Evolutionary conservation across 306 rosid genomes (phyloP).

Genomic region (Corylus americana): DNA sequence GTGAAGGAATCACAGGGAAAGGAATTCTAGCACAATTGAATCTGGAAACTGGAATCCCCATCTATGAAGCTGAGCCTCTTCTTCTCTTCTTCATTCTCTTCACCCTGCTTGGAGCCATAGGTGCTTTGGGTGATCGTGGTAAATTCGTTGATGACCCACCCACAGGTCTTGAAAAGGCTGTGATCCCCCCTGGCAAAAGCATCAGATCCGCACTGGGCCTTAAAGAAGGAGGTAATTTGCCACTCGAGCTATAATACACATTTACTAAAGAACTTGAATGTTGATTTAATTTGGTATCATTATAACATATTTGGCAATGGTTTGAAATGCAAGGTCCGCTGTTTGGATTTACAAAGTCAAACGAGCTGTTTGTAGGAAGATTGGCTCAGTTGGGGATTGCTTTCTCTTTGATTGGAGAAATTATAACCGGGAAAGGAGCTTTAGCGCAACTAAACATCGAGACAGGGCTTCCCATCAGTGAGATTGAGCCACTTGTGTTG

Average conservation of each 20-base stretch:
- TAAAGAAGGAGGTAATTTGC: slow-evolving; percentile 63
- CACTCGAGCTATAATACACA: background rate
- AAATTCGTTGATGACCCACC: slow-evolving; percentile 70
- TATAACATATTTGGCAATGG: background rate
- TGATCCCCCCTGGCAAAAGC: slow-evolving; percentile 77
- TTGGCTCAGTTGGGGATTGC: slow-evolving; percentile 96
- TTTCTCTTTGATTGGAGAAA: slow-evolving; percentile 90
- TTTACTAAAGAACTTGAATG: background rate
- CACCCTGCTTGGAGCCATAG: slow-evolving; percentile 96
- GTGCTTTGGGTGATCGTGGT: slow-evolving; percentile 97
- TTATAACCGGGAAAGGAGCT: slow-evolving; percentile 95
- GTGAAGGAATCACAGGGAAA: slow-evolving; percentile 90
- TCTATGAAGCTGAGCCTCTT: slow-evolving; percentile 95
- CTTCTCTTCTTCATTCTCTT: slow-evolving; percentile 94
- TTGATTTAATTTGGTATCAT: background rate
- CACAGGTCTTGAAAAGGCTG: slow-evolving; percentile 60
- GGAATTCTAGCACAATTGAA: slow-evolving; percentile 90
- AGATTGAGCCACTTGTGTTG: slow-evolving; percentile 85
- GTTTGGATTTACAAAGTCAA: slow-evolving; percentile 92
- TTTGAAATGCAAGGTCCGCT: slow-evolving; percentile 61
- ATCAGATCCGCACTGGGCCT: slow-evolving; percentile 76
- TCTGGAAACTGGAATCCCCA: slow-evolving; percentile 89
- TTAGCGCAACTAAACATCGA: slow-evolving; percentile 92
- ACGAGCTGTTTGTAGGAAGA: slow-evolving; percentile 95
- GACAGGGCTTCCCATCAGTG: slow-evolving; percentile 90